Percentiles rank a stretch among this genome's conserved stretches.
Conservation (phyloP, 78 protist species). For the Protostelium mycophagum region DNA sequence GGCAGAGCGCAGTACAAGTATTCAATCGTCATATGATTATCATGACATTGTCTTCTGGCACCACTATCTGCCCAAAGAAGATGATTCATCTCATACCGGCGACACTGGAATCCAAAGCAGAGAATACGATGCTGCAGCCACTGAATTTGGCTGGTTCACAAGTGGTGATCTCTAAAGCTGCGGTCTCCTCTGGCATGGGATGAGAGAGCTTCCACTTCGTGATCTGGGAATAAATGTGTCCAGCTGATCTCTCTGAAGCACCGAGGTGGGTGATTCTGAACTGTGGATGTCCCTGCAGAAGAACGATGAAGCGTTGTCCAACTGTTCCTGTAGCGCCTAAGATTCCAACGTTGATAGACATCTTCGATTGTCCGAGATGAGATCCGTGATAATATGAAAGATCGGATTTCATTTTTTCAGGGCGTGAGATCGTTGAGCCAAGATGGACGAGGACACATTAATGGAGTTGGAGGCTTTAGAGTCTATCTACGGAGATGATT, state of each 20-base stretch:
- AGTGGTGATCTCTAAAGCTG: neutral
- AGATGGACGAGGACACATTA: neutral
- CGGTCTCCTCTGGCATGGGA: constrained; percentile 30
- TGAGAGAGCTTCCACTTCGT: constrained; percentile 43
- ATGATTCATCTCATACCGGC: constrained; percentile 60
- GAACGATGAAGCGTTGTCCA: constrained; percentile 69
- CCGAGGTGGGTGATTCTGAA: constrained; percentile 53
- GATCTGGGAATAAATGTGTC: constrained; percentile 11
- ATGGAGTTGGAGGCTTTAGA: neutral
- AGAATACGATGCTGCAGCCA: constrained; percentile 44
- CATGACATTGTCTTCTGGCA: no score
- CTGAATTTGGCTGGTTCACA: constrained; percentile 26
- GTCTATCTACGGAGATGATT: neutral
- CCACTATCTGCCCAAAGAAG: no score
- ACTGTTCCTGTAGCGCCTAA: constrained; percentile 73
- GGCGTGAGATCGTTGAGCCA: no score
- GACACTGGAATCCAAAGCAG: constrained; percentile 57
- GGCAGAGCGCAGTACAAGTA: no score
- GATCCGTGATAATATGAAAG: no score
- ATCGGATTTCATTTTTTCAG: no score
- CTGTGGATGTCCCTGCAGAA: constrained; percentile 55
- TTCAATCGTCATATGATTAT: no score
- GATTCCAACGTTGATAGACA: constrained; percentile 47
- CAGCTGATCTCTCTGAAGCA: constrained; percentile 58
- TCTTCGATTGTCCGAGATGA: constrained; percentile 6